These are phyloP conservation scores for Fagopyrum homotropicum DNA, from an alignment of 148 eudicot species.

Conservation along the genomic window DNA sequence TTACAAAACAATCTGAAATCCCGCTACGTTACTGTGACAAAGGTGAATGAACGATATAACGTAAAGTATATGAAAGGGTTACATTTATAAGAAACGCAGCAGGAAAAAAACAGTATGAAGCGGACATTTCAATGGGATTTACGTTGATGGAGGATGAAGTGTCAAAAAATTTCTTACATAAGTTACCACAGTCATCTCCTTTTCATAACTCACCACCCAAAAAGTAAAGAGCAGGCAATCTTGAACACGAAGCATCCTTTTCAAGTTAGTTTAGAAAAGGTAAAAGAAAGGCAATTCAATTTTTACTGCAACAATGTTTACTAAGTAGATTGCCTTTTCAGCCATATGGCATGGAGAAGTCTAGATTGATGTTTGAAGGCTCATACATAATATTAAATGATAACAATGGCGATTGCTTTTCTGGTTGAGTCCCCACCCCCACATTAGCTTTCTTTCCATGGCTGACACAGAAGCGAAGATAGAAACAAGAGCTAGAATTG, in stretches of 20 bases:
- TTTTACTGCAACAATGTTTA: slow-evolving; percentile 1
- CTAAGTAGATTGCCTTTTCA: slow-evolving; percentile 7
- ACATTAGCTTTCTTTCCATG: slow-evolving; percentile 14
- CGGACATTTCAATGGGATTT: slow-evolving; percentile 3
- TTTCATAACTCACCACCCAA: not conserved
- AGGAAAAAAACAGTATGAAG: not conserved
- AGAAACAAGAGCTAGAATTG: not conserved
- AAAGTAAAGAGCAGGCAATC: not conserved
- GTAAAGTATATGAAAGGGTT: not conserved
- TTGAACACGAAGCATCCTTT: not conserved
- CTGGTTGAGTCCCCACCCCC: slow-evolving; percentile 21
- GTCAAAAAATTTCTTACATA: not conserved
- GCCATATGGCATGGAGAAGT: slow-evolving; percentile 13
- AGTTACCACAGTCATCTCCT: not conserved
- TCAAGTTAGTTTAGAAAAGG: not conserved
- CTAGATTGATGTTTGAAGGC: slow-evolving; percentile 8
- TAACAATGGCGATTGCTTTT: not conserved
- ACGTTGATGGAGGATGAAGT: not conserved
- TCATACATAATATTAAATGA: not conserved
- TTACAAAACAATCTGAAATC: no score
- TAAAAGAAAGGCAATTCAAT: not conserved
- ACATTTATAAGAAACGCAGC: not conserved
- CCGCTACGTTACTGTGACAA: no score
- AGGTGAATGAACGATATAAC: no score
- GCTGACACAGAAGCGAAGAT: not conserved